These are phyloP conservation scores for Strobilomyces dryophilus DNA, from an alignment of 768 basidiomycete genomes.

Conservation along the genomic window DNA sequence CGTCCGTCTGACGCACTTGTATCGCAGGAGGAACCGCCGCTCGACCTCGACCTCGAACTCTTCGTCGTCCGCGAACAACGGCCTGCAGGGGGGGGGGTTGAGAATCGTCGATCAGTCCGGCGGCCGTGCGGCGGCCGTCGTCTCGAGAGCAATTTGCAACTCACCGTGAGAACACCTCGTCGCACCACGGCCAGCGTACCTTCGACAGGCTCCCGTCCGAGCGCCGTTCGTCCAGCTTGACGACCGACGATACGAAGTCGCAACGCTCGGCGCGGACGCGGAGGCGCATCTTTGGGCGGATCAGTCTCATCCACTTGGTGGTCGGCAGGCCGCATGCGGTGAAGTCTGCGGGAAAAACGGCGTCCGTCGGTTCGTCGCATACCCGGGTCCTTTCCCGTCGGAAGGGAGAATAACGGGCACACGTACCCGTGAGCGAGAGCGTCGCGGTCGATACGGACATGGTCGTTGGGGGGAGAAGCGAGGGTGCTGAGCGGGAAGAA, in stretches of 20 bases:
- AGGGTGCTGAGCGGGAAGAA: not conserved
- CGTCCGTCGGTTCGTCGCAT: not conserved
- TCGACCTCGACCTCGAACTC: constrained; percentile 20
- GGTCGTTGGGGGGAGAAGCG: not conserved
- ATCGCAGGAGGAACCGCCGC: constrained; percentile 16
- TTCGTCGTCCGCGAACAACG: constrained; percentile 13
- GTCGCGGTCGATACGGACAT: constrained; percentile 6
- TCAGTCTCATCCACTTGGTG: constrained; percentile 14
- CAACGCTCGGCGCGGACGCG: constrained; percentile 11
- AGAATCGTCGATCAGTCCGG: too few relatives aligned
- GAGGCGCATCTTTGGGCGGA: constrained; percentile 22
- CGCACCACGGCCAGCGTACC: constrained; percentile 15
- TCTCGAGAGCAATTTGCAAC: not conserved
- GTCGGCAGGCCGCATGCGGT: constrained; percentile 22
- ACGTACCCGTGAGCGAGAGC: constrained; percentile 19
- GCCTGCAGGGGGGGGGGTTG: constrained; percentile 2
- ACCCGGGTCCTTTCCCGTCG: not conserved
- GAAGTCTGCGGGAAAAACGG: constrained; percentile 14
- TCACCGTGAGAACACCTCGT: constrained; percentile 13
- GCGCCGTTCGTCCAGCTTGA: constrained; percentile 6
- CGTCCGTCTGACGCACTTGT: constrained; percentile 27
- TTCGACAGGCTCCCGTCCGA: not conserved
- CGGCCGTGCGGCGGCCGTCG: too few relatives aligned
- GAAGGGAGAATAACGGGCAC: not conserved
- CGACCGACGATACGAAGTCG: constrained; percentile 14